phyloP scores from a whole-genome alignment of 352 stramenopile genomes.

The Phytophthora pistaciae region DNA sequence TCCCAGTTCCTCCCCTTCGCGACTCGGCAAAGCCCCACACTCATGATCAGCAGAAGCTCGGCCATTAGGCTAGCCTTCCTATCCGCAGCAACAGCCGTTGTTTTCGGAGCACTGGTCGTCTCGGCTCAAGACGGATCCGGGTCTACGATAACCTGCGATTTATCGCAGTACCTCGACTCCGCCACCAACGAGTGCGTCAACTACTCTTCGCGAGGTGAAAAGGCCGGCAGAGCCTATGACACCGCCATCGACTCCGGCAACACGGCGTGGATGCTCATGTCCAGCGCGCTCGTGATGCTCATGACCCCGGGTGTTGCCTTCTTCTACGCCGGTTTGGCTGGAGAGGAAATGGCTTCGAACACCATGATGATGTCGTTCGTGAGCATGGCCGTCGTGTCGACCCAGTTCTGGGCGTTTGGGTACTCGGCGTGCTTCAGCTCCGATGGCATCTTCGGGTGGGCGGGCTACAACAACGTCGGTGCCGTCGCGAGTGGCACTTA shows the following conservation, averaged over 20 bases:
- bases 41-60: conserved; percentile 24
- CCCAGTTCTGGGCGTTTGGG: conserved; percentile 83
- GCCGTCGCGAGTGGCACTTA: conserved; percentile 54
- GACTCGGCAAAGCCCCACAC: conserved; percentile 8
- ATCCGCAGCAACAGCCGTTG: conserved; percentile 1
- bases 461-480: conserved; percentile 67
- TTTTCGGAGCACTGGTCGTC: conserved; percentile 33
- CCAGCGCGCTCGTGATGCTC: conserved; percentile 73
- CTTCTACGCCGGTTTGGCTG: conserved; percentile 86
- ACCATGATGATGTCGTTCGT: conserved; percentile 88
- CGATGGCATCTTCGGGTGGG: conserved; percentile 70
- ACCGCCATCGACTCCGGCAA: conserved; percentile 57
- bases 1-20: neutral
- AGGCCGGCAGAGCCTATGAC: conserved; percentile 44
- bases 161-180: conserved; percentile 53
- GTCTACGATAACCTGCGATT: conserved; percentile 36
- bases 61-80: neutral
- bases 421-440: conserved; percentile 80
- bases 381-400: conserved; percentile 79
- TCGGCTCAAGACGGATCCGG: conserved; percentile 29
- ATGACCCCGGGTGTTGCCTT: conserved; percentile 81
- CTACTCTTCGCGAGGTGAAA: conserved; percentile 43
- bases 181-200: conserved; percentile 51
- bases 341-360: conserved; percentile 82
- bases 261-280: conserved; percentile 74